Percentiles rank a stretch among this genome's conserved stretches.
Evolutionary conservation across 2,329 filamentous ascomycete species (phyloP).

Genomic region (Harringtonia aguacate): DNA sequence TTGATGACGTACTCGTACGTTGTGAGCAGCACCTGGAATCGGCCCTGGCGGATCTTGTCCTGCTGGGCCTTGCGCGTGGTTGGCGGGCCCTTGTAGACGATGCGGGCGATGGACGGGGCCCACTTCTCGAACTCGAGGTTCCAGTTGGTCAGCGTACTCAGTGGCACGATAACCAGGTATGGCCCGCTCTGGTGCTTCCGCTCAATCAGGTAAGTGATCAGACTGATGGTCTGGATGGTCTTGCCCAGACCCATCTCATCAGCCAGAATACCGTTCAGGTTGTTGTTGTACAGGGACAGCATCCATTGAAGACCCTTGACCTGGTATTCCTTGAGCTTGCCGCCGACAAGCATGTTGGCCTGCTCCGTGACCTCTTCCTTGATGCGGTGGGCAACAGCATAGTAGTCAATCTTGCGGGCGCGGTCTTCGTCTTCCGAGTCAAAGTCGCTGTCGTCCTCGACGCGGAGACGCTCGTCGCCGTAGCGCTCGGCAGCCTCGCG

Average conservation of each 20-base stretch:
- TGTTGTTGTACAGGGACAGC: slow-evolving; percentile 99
- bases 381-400: slow-evolving; percentile 91
- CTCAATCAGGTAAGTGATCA: slow-evolving; percentile 96
- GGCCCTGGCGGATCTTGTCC: slow-evolving; percentile 84
- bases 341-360: slow-evolving; percentile 78
- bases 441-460: slow-evolving; percentile 52
- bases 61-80: slow-evolving; percentile 81
- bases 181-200: slow-evolving; percentile 85
- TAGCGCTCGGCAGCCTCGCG: slow-evolving; percentile 71
- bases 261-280: slow-evolving; percentile 94
- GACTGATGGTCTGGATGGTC: slow-evolving; percentile 96
- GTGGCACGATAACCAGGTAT: slow-evolving; percentile 90
- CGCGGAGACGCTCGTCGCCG: slow-evolving; percentile 47
- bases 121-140: slow-evolving; percentile 98
- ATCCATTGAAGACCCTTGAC: slow-evolving; percentile 99
- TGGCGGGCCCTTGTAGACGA: slow-evolving; percentile 96
- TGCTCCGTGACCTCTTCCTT: slow-evolving; percentile 85
- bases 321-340: slow-evolving; percentile 93
- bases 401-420: slow-evolving; percentile 89
- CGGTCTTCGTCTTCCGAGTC: slow-evolving; percentile 61
- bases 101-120: slow-evolving; percentile 75
- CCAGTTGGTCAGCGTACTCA: slow-evolving; percentile 98
- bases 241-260: slow-evolving; percentile 99
- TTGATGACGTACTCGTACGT: slow-evolving; percentile 99
- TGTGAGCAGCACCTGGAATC: slow-evolving; percentile 92